phyloP scores from a whole-genome alignment of 352 stramenopile species.

The Phytophthora sp. region DNA sequence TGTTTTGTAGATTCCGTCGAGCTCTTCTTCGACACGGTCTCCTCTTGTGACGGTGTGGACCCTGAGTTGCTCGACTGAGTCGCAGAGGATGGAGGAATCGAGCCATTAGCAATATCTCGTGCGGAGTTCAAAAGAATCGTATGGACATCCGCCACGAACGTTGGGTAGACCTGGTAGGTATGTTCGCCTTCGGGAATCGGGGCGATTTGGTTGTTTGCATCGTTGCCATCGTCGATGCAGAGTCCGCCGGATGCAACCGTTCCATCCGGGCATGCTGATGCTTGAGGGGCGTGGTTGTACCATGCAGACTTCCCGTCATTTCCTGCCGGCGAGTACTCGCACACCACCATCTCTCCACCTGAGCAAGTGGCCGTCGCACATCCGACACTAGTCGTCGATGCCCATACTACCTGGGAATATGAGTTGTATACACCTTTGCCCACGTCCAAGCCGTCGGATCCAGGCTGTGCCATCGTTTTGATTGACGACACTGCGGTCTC shows the following conservation, averaged over 20 bases:
- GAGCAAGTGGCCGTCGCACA: constrained; percentile 57
- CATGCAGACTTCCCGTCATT: constrained; percentile 55
- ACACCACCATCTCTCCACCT: constrained; percentile 51
- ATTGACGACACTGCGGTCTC: constrained; percentile 44
- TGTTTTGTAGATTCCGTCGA: neutral
- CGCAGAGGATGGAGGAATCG: constrained; percentile 3
- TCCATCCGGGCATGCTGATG: constrained; percentile 48
- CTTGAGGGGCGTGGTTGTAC: constrained; percentile 55
- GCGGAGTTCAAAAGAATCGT: constrained; percentile 46
- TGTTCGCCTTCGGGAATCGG: constrained; percentile 51
- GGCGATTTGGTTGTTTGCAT: constrained; percentile 52
- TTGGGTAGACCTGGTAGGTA: constrained; percentile 60
- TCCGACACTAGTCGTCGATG: constrained; percentile 58
- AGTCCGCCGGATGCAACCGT: constrained; percentile 42
- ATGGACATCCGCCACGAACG: constrained; percentile 59
- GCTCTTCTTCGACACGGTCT: neutral
- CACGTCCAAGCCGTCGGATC: constrained; percentile 44
- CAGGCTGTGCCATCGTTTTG: constrained; percentile 45
- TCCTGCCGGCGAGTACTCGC: constrained; percentile 57
- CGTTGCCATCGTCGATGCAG: constrained; percentile 50
- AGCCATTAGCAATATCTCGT: constrained; percentile 33
- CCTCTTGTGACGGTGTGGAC: neutral
- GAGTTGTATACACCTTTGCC: constrained; percentile 69
- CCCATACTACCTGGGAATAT: constrained; percentile 78
- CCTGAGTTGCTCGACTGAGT: constrained; percentile 1